Evolutionary conservation across 2,329 filamentous ascomycete genomes (phyloP), one percentile per base, ranked within the genome.

Genomic region (Pezicula neosporulosa): DNA sequence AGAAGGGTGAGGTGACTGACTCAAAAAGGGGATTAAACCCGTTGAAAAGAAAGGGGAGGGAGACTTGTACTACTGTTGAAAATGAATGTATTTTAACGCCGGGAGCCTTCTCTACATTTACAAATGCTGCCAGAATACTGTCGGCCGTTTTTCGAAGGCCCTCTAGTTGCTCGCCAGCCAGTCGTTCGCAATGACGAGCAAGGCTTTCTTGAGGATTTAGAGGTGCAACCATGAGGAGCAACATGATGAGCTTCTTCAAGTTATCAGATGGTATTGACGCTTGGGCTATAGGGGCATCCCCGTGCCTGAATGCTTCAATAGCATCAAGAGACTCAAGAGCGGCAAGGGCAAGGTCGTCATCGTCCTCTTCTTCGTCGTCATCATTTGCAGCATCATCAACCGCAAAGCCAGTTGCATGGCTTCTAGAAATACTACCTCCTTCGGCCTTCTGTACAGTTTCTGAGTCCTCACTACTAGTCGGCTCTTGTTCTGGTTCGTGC

Each of bases 211-310:
- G 84, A 0, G 81, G 70, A 44, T 78, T 76, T 5, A 90, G 69
- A 0, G 87, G 86, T 1, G 87, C 83, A 35, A 82, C 72, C 8
- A 90, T 70, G 1, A 90, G 72, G 12, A 91, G 73, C 4, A 91
- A 73, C 79, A 89, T 86, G 28, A 90, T 68, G 7, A 91, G 70
- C 60, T 82, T 85, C 42, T 83, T 78, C 50, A 90, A 81, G 62
- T 90, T 90, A 63, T 90, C 86, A 0, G 83, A 80, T 0, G 87
- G 87, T 47, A 91, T 87, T 57, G 87, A 83, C 28, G 85, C 82
- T n/a, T 80, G 78, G 41, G 82, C 77, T 1, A 82, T 77, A 3
- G 76, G 75, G 3, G 68, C 64, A 54, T 77, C 74, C 15, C 74
- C 75, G 3, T 80, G 74, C 56, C 77, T 78, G 57, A 84, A 81